phyloP scores from a whole-genome alignment of 2,329 filamentous ascomycete genomes.

The Stachybotrys chartarum region DNA sequence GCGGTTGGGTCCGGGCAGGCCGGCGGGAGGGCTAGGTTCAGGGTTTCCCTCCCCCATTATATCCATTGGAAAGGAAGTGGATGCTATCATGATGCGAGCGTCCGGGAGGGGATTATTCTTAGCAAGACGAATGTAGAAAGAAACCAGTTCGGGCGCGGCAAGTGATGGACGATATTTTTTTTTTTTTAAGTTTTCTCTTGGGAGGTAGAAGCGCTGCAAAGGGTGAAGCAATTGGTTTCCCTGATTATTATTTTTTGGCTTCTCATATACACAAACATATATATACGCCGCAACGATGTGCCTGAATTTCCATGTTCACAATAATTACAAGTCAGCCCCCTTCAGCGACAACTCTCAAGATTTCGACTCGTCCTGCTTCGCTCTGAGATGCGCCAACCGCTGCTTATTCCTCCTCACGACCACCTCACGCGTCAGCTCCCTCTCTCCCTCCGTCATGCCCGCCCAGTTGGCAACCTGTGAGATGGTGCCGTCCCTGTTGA shows the following conservation, averaged over 20 bases:
- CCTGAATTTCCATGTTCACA: not conserved
- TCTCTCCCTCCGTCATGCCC: slow-evolving; percentile 63
- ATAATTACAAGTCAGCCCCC: no score
- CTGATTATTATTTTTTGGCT: not conserved
- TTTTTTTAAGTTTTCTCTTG: no score
- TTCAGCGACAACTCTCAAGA: no score
- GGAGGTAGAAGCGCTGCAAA: not conserved
- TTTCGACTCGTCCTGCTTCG: not conserved
- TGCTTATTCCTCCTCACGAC: slow-evolving; percentile 62
- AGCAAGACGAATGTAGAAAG: no score
- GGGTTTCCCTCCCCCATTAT: not conserved
- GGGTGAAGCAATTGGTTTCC: not conserved
- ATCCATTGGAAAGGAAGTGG: not conserved
- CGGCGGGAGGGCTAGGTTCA: not conserved
- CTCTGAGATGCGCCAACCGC: slow-evolving; percentile 45
- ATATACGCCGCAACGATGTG: not conserved
- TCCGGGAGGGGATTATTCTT: not conserved
- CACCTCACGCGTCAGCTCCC: slow-evolving; percentile 57
- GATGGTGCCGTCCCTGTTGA: slow-evolving; percentile 65
- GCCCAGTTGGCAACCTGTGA: slow-evolving; percentile 68
- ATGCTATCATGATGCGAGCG: not conserved
- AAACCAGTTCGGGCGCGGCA: no score
- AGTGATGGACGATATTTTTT: no score
- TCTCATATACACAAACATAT: not conserved
- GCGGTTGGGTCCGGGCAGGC: not conserved